Base-by-base conservation (phyloP, 345 rosid species). In the Gossypium stocksii region DNA sequence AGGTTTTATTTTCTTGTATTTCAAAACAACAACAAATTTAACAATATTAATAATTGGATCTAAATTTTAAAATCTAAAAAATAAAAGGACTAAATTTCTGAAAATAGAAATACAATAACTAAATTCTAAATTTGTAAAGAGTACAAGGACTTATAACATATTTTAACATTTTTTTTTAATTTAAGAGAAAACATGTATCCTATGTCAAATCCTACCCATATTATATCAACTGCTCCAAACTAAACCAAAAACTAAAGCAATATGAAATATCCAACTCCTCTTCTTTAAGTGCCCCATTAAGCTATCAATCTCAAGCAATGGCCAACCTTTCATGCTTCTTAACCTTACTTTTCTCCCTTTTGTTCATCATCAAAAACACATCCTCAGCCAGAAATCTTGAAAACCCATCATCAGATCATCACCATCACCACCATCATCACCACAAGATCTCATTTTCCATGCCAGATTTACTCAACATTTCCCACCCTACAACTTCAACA, bases 401-500 rank as follows among this genome's bases (percentile, higher is more conserved):
- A 59, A 78, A 70, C 22, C 72, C 80, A 14, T 4, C 70, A 52
- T 75, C 73, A 1, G 46, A 60, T 44, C 79, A 48, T 58, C 71
- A 74, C 29, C 67, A 74, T 8, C 73, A 62, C 65, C 65, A 72
- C 23, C 9, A 29, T 14, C 66, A 73, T 10, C 75, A 59, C 66
- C 53, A 69, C 43, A 61, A 73, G 51, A 57, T 87, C 76, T 75
- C 86, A 34, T 89, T 89, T 84, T 72, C 81, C 3, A 89, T 87
- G 82, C 83, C 79, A 81, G 78, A 87, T 64, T 77, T 84, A 9
- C 84, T 87, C 46, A 85, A 78, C 62, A 68, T 52, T n/a, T 72
- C 83, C 13, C 77, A 73, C n/a, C 80, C 72, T 16, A 34, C 80
- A 25, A 74, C 80, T 45, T 25, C 85, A 2, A 48, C 78, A 59